Percentiles rank a stretch among this genome's conserved stretches.
Conservation (phyloP, 1,284 basidiomycete genomes). For the Microbotryum scabiosae region DNA sequence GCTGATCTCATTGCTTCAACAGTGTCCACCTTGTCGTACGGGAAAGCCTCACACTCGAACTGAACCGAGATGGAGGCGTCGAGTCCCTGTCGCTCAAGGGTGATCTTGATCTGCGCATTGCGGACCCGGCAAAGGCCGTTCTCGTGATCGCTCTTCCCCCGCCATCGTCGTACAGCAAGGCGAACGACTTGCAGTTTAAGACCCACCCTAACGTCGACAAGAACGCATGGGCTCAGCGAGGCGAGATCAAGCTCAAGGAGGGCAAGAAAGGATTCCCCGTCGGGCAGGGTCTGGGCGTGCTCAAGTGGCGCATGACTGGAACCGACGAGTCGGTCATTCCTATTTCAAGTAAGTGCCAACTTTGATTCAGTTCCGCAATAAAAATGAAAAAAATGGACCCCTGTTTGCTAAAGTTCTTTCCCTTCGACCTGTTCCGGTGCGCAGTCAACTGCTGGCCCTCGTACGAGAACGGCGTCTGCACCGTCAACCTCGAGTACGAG, state of each 20-base stretch:
- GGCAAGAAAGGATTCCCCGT: conserved; percentile 74
- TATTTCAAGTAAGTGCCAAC: conserved; percentile 61
- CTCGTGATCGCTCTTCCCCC: conserved; percentile 62
- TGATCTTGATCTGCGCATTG: conserved; percentile 82
- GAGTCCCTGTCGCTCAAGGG: conserved; percentile 85
- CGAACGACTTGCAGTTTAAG: conserved; percentile 77
- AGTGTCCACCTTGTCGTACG: conserved; percentile 81
- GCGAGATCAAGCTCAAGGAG: conserved; percentile 77
- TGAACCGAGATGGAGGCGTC: conserved; percentile 83
- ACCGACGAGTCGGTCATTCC: conserved; percentile 89
- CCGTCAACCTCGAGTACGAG: conserved; percentile 95
- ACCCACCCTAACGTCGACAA: conserved; percentile 93
- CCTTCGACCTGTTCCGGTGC: background rate
- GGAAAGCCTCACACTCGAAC: conserved; percentile 69
- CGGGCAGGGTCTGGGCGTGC: conserved; percentile 69
- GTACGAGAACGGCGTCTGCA: conserved; percentile 77
- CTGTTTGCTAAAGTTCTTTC: background rate
- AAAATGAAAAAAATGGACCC: background rate
- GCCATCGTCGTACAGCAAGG: conserved; percentile 45
- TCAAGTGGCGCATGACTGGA: conserved; percentile 86
- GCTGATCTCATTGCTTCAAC: background rate
- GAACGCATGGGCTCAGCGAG: conserved; percentile 59
- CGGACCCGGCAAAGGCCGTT: conserved; percentile 66
- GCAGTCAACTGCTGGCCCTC: conserved; percentile 94
- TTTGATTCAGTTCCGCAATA: background rate